These are phyloP conservation scores for Apophysomyces variabilis DNA, from an alignment of 371 early-diverging fungal genomes.

Conservation along the genomic window DNA sequence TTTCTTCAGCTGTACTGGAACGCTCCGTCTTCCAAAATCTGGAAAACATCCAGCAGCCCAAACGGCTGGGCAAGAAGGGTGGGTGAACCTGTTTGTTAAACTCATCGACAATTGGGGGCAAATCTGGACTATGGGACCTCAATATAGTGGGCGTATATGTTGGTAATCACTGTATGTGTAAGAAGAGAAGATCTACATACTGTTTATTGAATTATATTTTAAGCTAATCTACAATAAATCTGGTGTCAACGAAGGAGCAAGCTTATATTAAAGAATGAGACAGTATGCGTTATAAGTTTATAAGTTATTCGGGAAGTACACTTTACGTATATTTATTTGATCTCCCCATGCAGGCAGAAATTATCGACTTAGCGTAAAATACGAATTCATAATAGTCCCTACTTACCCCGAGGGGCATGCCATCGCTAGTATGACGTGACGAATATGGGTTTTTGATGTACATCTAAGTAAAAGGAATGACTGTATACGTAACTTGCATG, in stretches of 20 bases:
- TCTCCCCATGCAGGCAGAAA: no score
- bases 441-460: no score
- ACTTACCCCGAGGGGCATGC: no score
- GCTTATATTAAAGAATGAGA: no score
- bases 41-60: background rate
- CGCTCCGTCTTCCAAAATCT: constrained; percentile 27
- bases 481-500: no score
- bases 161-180: constrained; percentile 19
- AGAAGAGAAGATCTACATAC: background rate
- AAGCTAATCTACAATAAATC: background rate
- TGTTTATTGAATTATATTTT: background rate
- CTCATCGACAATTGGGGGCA: constrained; percentile 26
- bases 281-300: no score
- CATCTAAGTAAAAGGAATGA: no score
- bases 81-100: constrained; percentile 40
- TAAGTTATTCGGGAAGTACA: no score
- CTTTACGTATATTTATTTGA: no score
- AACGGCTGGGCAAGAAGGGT: constrained; percentile 24
- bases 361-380: no score
- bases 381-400: no score
- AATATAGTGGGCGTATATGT: constrained; percentile 25
- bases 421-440: no score
- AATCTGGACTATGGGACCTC: constrained; percentile 33
- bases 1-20: constrained; percentile 40
- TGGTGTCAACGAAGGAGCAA: background rate